Conservation (phyloP, 2,329 filamentous ascomycete genomes). For the Rhynchosporium graminicola region DNA sequence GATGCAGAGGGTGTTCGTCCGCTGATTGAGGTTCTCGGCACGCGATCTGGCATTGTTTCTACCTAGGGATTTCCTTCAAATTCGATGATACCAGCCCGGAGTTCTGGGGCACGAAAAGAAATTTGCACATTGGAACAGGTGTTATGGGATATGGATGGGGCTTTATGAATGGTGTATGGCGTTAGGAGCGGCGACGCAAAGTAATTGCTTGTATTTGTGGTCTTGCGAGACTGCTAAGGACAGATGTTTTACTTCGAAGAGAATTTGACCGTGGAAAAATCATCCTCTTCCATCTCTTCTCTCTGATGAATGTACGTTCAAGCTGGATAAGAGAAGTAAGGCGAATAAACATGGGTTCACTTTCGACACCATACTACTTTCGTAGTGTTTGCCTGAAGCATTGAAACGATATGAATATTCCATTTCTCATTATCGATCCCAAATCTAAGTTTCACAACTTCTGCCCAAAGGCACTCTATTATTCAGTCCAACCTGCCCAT, state of each 20-base stretch:
- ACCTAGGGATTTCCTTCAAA: not conserved
- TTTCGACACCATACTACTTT: too few species aligned
- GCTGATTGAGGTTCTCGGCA: constrained; percentile 58
- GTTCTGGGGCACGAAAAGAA: constrained; percentile 16
- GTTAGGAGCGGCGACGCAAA: not conserved
- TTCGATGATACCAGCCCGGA: constrained; percentile 33
- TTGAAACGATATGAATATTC: too few species aligned
- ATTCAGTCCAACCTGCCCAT: too few species aligned
- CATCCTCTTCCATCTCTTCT: not conserved
- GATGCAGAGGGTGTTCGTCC: constrained; percentile 87
- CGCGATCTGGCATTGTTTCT: not conserved
- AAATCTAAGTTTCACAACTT: too few species aligned
- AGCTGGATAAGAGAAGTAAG: too few species aligned
- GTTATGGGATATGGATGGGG: constrained; percentile 9
- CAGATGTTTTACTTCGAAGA: not conserved
- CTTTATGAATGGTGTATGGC: constrained; percentile 6
- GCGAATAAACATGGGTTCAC: too few species aligned
- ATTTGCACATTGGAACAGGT: not conserved
- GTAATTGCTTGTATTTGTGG: not conserved
- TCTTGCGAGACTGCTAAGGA: not conserved
- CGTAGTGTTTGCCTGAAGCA: too few species aligned
- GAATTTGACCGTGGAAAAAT: not conserved
- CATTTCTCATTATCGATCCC: too few species aligned
- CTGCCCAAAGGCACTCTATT: too few species aligned
- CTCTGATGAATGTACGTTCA: too few species aligned